phyloP scores from a whole-genome alignment of 2,329 filamentous ascomycete genomes.

The Aspergillus terreus region DNA sequence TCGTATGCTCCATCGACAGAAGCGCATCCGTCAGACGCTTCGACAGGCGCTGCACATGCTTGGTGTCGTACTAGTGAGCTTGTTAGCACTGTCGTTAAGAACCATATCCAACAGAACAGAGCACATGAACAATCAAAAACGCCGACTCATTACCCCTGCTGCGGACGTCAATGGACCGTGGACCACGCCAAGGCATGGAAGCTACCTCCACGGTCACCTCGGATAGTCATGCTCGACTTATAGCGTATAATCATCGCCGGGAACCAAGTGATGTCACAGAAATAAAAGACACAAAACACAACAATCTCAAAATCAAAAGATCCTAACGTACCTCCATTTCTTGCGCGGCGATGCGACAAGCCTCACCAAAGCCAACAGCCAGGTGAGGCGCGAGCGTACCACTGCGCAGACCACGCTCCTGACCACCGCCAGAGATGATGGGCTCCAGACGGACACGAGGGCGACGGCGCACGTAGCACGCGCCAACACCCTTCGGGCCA shows the following conservation, averaged over 20 bases:
- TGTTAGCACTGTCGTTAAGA: constrained; percentile 4
- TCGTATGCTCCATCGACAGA: constrained; percentile 84
- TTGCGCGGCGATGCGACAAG: constrained; percentile 83
- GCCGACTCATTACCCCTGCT: constrained; percentile 64
- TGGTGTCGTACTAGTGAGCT: constrained; percentile 77
- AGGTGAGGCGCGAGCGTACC: constrained; percentile 88
- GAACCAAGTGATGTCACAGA: background rate
- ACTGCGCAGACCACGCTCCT: constrained; percentile 91
- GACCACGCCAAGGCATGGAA: constrained; percentile 31
- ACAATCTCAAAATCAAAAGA: constrained; percentile 15
- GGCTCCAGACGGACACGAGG: constrained; percentile 92
- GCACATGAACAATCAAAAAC: background rate
- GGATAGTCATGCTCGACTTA: constrained; percentile 69
- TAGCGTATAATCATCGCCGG: constrained; percentile 72
- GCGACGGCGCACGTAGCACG: constrained; percentile 89
- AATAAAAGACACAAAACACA: constrained; percentile 10
- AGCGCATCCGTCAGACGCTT: constrained; percentile 80
- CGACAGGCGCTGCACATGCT: constrained; percentile 77
- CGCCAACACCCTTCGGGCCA: constrained; percentile 93
- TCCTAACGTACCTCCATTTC: constrained; percentile 75
- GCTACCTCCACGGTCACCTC: constrained; percentile 61
- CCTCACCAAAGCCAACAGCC: constrained; percentile 90
- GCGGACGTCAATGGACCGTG: constrained; percentile 55
- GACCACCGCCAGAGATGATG: constrained; percentile 92
- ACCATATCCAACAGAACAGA: constrained; percentile 20